Evolutionary conservation across 148 eudicot species (phyloP), one percentile per base, ranked within the genome.

Genomic region (Spergularia marina): DNA sequence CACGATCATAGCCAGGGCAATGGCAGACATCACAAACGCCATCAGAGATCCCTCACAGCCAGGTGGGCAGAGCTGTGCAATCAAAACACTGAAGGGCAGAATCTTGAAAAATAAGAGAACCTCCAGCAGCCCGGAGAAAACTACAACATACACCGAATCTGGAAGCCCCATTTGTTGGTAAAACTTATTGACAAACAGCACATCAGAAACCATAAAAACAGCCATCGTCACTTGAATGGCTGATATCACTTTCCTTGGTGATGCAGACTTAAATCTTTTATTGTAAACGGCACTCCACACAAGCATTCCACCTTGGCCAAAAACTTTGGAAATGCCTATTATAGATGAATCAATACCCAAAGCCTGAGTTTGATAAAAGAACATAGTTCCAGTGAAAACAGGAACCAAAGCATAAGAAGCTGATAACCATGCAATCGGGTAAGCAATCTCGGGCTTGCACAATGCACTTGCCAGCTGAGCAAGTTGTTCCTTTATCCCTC

Each of bases 21-120:
- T 61, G 23, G 92, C 86, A 52, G 98, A 95, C 89, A 85, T 92
- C 8, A 90, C 87, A 77, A 95, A 92, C 6, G 98, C 97, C 98
- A 92, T 95, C 44, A 95, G 53, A 36, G 98, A 92, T 16, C 98
- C 98, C 78, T 92, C 98, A 67, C 94, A 90, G 2, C 98, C 96
- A 2, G 87, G 85, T 36, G 97, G 98, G 71, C 97, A 92, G n/a
- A 89, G 88, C 78, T 92, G 86, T 49, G 96, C 96, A 70, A 92
- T 84, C 73, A 94, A 63, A 60, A 92, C 89, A 23, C 78, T 89
- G 76, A 90, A 92, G 0, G 98, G 97, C 41, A 94, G 82, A 73
- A 90, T 89, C 87, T 90, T 94, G 82, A 87, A 92, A 77, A 87
- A 88, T 73, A 62, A 75, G 57, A 92, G 61, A 54, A 89, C 92